Evolutionary conservation across 2,329 filamentous ascomycete species (phyloP), one percentile per base, ranked within the genome.

Genomic region (Metarhizium anisopliae): DNA sequence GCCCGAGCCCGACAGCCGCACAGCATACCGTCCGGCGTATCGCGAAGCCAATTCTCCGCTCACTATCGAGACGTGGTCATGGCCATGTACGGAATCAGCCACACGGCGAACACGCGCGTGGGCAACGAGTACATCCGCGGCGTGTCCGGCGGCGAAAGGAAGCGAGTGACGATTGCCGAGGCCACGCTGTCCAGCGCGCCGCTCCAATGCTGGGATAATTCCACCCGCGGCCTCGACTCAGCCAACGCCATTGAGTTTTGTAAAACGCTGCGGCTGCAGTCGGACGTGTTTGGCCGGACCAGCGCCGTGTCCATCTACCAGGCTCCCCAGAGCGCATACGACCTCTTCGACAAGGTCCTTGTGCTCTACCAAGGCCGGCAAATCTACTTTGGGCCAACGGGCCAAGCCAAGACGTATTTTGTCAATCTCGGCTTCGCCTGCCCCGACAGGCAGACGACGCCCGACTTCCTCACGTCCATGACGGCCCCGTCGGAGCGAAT

Each of bases 131-230:
- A 25, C 25, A 78, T 93, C 18, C 84, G 88, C 51, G 90, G 90
- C 67, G 79, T 94, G 0, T 88, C 82, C 52, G 89, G 87, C 59
- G 87, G 85, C 54, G 88, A 91, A 69, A 77, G 85, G 55, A 89
- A 89, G 71, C 82, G 87, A 58, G 86, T 90, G 6, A 87, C 82
- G 8, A 89, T 91, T 59, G 86, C 86, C 1, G 87, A 91, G 67
- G 88, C 86, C 0, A 20, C 36, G 4, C 14, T 58, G 2, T 40
- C 18, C 8, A 7, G n/a, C 13, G 32, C 53, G 11, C 53, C 47
- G 4, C 45, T 59, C 30, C 59, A 59, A 42, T 64, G 62, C 49
- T 66, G 63, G 63, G 63, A 66, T 29, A 66, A 66, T 54, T 61
- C 59, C 53, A 66, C 63, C 3, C 57, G 63, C 0, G 63, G 63